Base-by-base conservation (phyloP, 257 asterid genomes). In the Jaltomata sinuosa region DNA sequence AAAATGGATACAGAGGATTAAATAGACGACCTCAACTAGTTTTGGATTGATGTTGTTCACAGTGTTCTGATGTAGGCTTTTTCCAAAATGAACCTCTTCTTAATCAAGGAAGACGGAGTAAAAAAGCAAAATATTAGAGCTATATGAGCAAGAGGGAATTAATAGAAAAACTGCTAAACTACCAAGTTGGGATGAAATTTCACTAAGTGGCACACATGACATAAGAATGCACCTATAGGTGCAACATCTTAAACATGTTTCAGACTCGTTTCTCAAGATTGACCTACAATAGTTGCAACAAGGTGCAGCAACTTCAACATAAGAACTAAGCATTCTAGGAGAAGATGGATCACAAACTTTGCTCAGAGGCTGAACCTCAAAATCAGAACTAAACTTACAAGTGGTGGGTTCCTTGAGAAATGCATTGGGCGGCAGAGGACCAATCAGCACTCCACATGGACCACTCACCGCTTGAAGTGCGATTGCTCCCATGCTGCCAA, bases 371-470 rank as follows among this genome's bases (percentile, higher is more conserved):
- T 64, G 72, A 64, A 64, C 72, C 12, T 64, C 40, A 29, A 27
- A 64, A 31, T 64, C 38, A 64, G 40, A 64, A 27, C 72, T 15
- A 11, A 88, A 91, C 98, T 90, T 91, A 94, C 99, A 81, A 96
- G 98, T 72, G 98, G 98, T 54, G 98, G 99, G 86, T 96, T 91
- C 99, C 98, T 86, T 96, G 99, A 84, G 99, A 96, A 82, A 95
- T 96, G 83, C 97, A 92, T 86, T 96, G 95, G 83, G 94, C 98
- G 84, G 98, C 97, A 86, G 95, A 89, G 86, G 92, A 83, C 99
- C 99, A 96, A 86, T 84, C 89, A 10, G 90, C 86, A 86, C 91
- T 93, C 97, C 95, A 95, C 97, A 95, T 93, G 88, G 97, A 83
- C 98, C 99, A 49, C 89, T 88, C 84, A 96, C 99, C 54, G 98